Base-by-base conservation (phyloP, 2,329 filamentous ascomycete genomes). In the Colletotrichum zoysiae region DNA sequence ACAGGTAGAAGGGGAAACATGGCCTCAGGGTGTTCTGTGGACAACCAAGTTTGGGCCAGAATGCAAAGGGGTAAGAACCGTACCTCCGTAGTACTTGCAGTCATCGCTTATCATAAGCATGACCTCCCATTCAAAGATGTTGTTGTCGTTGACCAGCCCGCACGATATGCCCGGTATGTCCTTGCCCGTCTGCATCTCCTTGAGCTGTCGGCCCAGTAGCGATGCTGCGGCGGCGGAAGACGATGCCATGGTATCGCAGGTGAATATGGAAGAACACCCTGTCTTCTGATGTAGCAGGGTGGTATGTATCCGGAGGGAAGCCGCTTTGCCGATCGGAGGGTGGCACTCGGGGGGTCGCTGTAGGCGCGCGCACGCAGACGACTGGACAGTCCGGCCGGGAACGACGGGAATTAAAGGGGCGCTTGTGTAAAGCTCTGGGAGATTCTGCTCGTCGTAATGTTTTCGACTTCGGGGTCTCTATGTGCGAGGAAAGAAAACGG, bases 71-170 rank as follows among this genome's bases (percentile, higher is more conserved):
- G 48, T 40, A 18, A 59, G 42, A 62, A 53, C 20, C 48, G 70
- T 84, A 95, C 95, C 95, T 78, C 95, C 95, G 78, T 98, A 98
- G 82, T 93, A 93, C 83, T 95, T 95, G 83, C 93, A 95, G 79
- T 97, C 95, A 77, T 98, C 95, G 74, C 90, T 94, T 75, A 98
- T 95, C 95, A 99, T 98, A 73, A 99, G 90, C 93, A 98, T 97
- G 26, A 98, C 95, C 82, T 98, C 95, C 96, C 96, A 99, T 85
- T 97, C 93, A 76, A 98, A 98, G 12, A 98, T 91, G 80, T 97
- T 97, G 83, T 85, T 92, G 81, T 93, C 93, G 78, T 92, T 91
- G 64, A 95, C 91, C 55, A 99, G 86, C 0, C 96, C 96, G 78
- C 94, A 97, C 74, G 95, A 98, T 79, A 98, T 97, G 65, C 95